These are phyloP conservation scores for Penicillium nordicum DNA, from an alignment of 2,329 filamentous ascomycete genomes.

Conservation along the genomic window DNA sequence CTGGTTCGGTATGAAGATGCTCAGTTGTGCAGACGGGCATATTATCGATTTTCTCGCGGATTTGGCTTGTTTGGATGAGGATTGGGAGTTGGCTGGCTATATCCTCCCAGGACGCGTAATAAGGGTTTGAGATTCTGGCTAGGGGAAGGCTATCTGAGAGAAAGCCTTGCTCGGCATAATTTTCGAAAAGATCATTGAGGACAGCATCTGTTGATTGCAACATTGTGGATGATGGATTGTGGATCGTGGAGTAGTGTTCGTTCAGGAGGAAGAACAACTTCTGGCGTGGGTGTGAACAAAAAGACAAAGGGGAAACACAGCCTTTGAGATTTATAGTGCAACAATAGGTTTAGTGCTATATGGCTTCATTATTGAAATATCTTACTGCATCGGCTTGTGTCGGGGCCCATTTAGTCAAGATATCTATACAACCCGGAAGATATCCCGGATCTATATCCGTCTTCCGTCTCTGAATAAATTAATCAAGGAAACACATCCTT, in stretches of 20 bases:
- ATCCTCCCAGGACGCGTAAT: slow-evolving; percentile 89
- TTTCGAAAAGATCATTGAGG: slow-evolving; percentile 62
- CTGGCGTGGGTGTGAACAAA: background rate
- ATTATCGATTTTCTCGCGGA: slow-evolving; percentile 70
- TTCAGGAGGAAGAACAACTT: background rate
- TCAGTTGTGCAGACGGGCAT: slow-evolving; percentile 76
- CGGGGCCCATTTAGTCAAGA: slow-evolving; percentile 12
- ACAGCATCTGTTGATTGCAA: slow-evolving; percentile 27
- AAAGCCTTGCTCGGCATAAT: slow-evolving; percentile 77
- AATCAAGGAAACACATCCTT: background rate
- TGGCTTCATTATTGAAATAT: background rate
- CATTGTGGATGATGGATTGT: slow-evolving; percentile 18
- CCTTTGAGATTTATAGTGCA: background rate
- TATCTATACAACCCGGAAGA: slow-evolving; percentile 23
- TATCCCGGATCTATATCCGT: slow-evolving; percentile 21
- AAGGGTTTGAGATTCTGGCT: slow-evolving; percentile 69
- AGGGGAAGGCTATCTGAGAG: slow-evolving; percentile 73
- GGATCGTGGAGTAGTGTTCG: background rate
- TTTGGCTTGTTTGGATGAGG: slow-evolving; percentile 69
- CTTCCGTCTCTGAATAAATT: background rate
- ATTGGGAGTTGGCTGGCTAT: slow-evolving; percentile 73
- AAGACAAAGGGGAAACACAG: background rate
- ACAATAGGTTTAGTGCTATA: background rate
- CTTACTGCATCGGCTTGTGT: slow-evolving; percentile 12
- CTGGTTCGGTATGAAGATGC: slow-evolving; percentile 70